Conservation (phyloP, 1,284 basidiomycete genomes). For the Cryptococcus sp. region DNA sequence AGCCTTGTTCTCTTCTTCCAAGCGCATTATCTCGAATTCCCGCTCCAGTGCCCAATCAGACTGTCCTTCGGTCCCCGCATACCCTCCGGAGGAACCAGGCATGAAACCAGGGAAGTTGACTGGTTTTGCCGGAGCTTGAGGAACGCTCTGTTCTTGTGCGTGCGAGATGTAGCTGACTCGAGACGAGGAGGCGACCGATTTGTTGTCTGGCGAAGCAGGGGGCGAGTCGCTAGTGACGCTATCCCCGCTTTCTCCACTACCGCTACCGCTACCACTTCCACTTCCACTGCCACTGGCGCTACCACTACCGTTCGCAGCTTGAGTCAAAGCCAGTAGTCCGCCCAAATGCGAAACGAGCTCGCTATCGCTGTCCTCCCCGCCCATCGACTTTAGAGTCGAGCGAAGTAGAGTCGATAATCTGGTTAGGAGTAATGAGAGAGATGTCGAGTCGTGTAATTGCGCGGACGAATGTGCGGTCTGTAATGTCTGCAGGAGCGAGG, state of each 20-base stretch:
- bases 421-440: conserved; percentile 68
- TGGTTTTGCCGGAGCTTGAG: conserved; percentile 22
- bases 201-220: conserved; percentile 10
- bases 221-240: conserved; percentile 4
- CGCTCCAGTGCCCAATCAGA: conserved; percentile 81
- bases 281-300: background rate
- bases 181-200: conserved; percentile 1
- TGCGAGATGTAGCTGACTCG: conserved; percentile 5
- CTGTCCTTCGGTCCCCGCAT: conserved; percentile 50
- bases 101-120: conserved; percentile 38
- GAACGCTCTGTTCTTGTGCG: background rate
- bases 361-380: conserved; percentile 63
- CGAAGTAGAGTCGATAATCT: conserved; percentile 72
- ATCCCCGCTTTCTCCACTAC: background rate
- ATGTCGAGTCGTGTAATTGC: conserved; percentile 64
- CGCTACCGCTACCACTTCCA: background rate
- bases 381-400: conserved; percentile 68
- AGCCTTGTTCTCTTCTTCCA: conserved; percentile 77
- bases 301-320: conserved; percentile 3
- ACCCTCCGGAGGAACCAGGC: conserved; percentile 46
- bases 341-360: conserved; percentile 22
- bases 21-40: conserved; percentile 74
- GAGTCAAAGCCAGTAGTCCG: conserved; percentile 19
- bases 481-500: conserved; percentile 73
- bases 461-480: conserved; percentile 66